Evolutionary conservation across 192 early-diverging fungal genomes (phyloP).

Genomic region (Pilobolus umbonatus): DNA sequence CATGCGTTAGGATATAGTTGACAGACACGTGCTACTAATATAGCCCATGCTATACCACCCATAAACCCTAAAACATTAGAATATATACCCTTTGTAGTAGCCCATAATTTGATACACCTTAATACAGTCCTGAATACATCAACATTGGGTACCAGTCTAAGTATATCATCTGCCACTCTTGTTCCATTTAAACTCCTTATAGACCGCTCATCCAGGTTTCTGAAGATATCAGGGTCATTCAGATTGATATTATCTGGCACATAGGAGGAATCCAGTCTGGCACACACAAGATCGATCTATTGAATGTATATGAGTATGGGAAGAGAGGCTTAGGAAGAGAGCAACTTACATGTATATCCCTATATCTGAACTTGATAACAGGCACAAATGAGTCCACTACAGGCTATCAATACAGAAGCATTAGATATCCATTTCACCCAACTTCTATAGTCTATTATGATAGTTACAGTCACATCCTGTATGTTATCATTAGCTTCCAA

Average conservation of each 20-base stretch:
- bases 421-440: too few relatives aligned
- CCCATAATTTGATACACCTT: conserved; percentile 67
- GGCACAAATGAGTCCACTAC: conserved; percentile 65
- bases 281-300: conserved; percentile 91
- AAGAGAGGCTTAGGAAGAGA: conserved; percentile 36
- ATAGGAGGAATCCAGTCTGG: conserved; percentile 56
- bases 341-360: conserved; percentile 49
- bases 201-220: conserved; percentile 71
- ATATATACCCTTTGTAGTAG: conserved; percentile 57
- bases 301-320: conserved; percentile 22
- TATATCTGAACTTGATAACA: conserved; percentile 60
- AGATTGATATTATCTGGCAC: conserved; percentile 83
- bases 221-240: conserved; percentile 66
- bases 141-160: conserved; percentile 59
- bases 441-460: neutral
- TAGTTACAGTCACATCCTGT: neutral
- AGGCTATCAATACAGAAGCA: too few relatives aligned
- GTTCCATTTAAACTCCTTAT: conserved; percentile 87
- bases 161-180: conserved; percentile 62
- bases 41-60: conserved; percentile 72
- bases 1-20: conserved; percentile 67
- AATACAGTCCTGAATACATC: conserved; percentile 56
- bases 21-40: conserved; percentile 64
- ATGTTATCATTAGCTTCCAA: neutral
- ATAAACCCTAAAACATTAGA: conserved; percentile 71